Evolutionary conservation across 306 rosid genomes (phyloP).

Genomic region (Vigna unguiculata): DNA sequence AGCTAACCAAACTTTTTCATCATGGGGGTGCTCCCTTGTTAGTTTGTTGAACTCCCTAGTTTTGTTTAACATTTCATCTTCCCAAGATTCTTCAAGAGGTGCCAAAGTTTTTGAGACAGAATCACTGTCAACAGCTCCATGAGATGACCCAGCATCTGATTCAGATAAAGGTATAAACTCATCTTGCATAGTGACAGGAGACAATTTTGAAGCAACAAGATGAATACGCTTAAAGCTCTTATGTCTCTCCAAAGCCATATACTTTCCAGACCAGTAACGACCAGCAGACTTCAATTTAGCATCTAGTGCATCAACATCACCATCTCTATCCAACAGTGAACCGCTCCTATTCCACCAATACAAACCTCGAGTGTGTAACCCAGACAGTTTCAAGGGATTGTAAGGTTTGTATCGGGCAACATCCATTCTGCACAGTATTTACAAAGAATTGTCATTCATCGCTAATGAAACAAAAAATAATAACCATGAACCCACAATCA

Average conservation of each 20-base stretch:
- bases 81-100: conserved; percentile 89
- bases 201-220: conserved; percentile 57
- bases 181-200: conserved; percentile 45
- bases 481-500: background rate
- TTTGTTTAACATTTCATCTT: conserved; percentile 81
- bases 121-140: conserved; percentile 46
- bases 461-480: conserved; percentile 22
- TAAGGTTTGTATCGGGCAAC: conserved; percentile 78
- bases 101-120: conserved; percentile 45
- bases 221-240: conserved; percentile 80
- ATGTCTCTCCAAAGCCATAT: conserved; percentile 83
- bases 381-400: conserved; percentile 52
- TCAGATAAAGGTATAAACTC: conserved; percentile 80
- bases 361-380: conserved; percentile 50
- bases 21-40: conserved; percentile 87
- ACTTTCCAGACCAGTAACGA: conserved; percentile 93
- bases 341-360: conserved; percentile 54
- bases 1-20: conserved; percentile 79
- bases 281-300: conserved; percentile 73
- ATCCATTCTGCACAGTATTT: conserved; percentile 81
- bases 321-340: conserved; percentile 71
- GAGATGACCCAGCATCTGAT: conserved; percentile 56
- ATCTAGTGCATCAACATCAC: conserved; percentile 77
- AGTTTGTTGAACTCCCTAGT: conserved; percentile 85
- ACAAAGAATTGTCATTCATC: conserved; percentile 35